A percentile compares a stretch with the other conserved stretches of the same genome.
Evolutionary conservation across 352 stramenopile species (phyloP).

Genomic region (Globisporangium nodosum): DNA sequence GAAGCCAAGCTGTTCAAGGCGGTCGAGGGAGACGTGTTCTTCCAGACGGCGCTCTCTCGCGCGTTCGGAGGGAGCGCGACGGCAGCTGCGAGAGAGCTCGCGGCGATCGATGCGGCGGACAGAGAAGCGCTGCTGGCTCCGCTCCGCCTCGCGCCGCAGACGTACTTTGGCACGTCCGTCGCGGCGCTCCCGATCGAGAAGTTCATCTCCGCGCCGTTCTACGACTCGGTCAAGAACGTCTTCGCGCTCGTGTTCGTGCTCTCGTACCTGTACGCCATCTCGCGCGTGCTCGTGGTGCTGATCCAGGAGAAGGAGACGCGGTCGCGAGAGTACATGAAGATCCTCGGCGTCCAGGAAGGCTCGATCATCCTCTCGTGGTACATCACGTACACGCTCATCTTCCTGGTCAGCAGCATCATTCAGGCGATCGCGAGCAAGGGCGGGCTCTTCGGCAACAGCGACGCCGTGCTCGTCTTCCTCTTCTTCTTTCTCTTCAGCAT

Average conservation of each 20-base stretch:
- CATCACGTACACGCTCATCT: conserved; percentile 83
- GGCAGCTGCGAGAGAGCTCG: conserved; percentile 8
- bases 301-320: conserved; percentile 82
- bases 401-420: conserved; percentile 55
- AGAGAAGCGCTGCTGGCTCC: conserved; percentile 31
- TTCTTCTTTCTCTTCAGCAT: conserved; percentile 75
- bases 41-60: conserved; percentile 14
- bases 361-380: conserved; percentile 67
- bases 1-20: conserved; percentile 16
- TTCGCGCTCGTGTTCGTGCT: conserved; percentile 88
- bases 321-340: conserved; percentile 65
- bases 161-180: conserved; percentile 29
- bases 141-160: conserved; percentile 40
- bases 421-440: conserved; percentile 47
- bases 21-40: conserved; percentile 32
- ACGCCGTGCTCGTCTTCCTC: conserved; percentile 43
- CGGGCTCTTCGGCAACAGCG: conserved; percentile 46
- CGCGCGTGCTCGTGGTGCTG: conserved; percentile 70
- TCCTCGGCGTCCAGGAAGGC: conserved; percentile 48
- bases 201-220: conserved; percentile 56
- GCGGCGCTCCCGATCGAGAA: conserved; percentile 40
- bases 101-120: conserved; percentile 13
- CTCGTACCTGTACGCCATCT: conserved; percentile 60
- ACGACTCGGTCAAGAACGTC: conserved; percentile 48
- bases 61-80: conserved; percentile 3